Base-by-base conservation (phyloP, 2,329 filamentous ascomycete genomes). In the Macrophomina tecta region DNA sequence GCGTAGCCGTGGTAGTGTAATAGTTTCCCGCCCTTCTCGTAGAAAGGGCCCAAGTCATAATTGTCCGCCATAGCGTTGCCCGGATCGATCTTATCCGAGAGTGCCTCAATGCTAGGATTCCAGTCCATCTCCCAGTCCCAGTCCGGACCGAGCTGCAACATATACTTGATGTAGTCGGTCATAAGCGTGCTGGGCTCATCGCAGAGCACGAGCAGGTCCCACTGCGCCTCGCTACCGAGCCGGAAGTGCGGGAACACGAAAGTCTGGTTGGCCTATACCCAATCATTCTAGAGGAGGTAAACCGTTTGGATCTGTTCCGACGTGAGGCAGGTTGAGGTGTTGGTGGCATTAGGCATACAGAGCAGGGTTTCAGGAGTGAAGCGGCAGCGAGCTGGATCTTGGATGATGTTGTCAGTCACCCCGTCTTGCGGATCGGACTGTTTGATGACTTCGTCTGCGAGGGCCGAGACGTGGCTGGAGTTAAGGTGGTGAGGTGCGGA, bases 51-150 rank as follows among this genome's bases (percentile, higher is more conserved):
- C 16, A 48, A 34, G 55, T 32, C 82, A 64, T 80, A 83, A 8
- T 81, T 77, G 8, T 81, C 77, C 0, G 84, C 84, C 5, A 81
- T 82, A 5, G 83, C 81, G 58, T 84, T 79, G 42, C 82, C 84
- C 0, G 84, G 83, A 67, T 86, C 71, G 16, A 77, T 48, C 4
- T 66, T 36, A 52, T 82, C 78, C 8, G 80, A 78, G 70, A 81
- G 72, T 16, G 76, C 69, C 42, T 81, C 74, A 9, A 48, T 8
- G 23, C 5, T 18, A n/a, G n/a, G 23, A 2, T 48, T 48, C n/a
- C n/a, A 48, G 36, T 38, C 36, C 34, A 79, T 80, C 3, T 71
- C 70, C 69, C 79, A 81, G 49, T 77, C 68, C 36, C 36, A 38
- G 7, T 38, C 36, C 7, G 36, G 36, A 12, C 36, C 36, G 36